Percentiles rank a stretch among this genome's conserved stretches.
Evolutionary conservation across 352 stramenopile genomes (phyloP).

Genomic region (Globisporangium uncinulatum): DNA sequence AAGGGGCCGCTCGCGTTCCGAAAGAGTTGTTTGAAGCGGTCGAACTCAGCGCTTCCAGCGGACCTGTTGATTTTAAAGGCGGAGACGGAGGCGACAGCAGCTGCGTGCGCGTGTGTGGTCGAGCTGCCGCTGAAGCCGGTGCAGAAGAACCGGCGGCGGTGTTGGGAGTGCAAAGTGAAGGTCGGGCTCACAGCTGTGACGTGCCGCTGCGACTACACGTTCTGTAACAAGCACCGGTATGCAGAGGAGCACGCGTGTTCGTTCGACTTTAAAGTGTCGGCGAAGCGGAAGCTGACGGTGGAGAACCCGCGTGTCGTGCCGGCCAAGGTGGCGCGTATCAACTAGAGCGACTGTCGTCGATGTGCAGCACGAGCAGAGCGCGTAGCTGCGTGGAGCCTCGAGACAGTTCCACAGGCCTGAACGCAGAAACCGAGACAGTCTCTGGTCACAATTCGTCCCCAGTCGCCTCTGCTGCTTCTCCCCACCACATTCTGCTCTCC

Average conservation of each 20-base stretch:
- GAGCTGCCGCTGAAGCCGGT: slow-evolving; percentile 21
- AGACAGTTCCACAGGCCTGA: no score
- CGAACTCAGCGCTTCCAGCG: slow-evolving; percentile 38
- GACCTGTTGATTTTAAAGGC: slow-evolving; percentile 14
- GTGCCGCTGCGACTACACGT: slow-evolving; percentile 88
- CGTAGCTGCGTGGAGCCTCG: no score
- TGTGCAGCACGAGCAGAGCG: no score
- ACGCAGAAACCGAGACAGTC: no score
- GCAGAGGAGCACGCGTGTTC: slow-evolving; percentile 84
- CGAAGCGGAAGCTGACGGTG: slow-evolving; percentile 76
- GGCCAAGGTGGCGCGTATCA: slow-evolving; percentile 81
- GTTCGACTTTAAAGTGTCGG: slow-evolving; percentile 85
- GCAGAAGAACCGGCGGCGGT: slow-evolving; percentile 87
- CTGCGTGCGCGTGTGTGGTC: background rate
- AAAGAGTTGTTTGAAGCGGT: slow-evolving; percentile 72
- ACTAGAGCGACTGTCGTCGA: slow-evolving; percentile 26
- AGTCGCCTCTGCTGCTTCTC: no score
- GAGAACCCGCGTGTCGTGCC: slow-evolving; percentile 82
- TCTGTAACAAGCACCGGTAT: slow-evolving; percentile 88
- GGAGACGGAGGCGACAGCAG: background rate
- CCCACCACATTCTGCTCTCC: no score
- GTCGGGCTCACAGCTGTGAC: slow-evolving; percentile 80
- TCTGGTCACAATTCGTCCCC: no score
- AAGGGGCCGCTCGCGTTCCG: slow-evolving; percentile 46
- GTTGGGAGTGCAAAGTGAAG: slow-evolving; percentile 86